A percentile compares a stretch with the other conserved stretches of the same genome.
Conservation (phyloP, 495 filamentous ascomycete species). For the Penicillium alfredii region DNA sequence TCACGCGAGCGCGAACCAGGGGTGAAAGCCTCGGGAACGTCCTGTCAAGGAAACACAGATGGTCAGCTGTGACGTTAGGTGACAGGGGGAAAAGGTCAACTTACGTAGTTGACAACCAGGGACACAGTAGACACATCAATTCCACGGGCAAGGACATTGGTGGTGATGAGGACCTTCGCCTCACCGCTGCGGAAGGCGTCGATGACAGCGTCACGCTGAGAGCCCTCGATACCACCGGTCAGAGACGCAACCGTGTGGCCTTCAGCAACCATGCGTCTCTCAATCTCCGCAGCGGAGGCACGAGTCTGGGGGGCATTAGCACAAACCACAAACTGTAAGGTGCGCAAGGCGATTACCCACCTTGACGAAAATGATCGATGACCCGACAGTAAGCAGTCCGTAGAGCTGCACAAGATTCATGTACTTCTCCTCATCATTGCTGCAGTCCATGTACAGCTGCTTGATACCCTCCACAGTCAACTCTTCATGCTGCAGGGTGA, state of each 20-base stretch:
- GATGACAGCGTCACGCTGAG: slow-evolving; percentile 76
- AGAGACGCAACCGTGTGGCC: slow-evolving; percentile 87
- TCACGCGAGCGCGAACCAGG: slow-evolving; percentile 23
- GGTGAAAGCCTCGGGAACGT: slow-evolving; percentile 46
- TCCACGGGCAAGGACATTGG: slow-evolving; percentile 93
- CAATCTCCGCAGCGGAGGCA: slow-evolving; percentile 72
- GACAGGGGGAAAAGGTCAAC: slow-evolving; percentile 4
- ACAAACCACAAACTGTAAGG: not conserved
- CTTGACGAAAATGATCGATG: slow-evolving; percentile 95
- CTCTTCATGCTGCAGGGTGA: slow-evolving; percentile 82
- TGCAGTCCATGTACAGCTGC: slow-evolving; percentile 92
- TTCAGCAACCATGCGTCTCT: slow-evolving; percentile 76
- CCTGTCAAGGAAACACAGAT: slow-evolving; percentile 29
- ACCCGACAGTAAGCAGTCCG: slow-evolving; percentile 88
- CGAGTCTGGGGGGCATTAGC: slow-evolving; percentile 55
- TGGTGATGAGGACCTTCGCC: slow-evolving; percentile 97
- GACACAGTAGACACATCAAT: slow-evolving; percentile 96
- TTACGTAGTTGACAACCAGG: slow-evolving; percentile 91
- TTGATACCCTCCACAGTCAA: slow-evolving; percentile 95
- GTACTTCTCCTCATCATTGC: slow-evolving; percentile 76
- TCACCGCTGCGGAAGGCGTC: slow-evolving; percentile 78
- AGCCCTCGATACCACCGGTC: slow-evolving; percentile 78
- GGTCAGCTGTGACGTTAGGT: slow-evolving; percentile 4
- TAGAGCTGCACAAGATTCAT: slow-evolving; percentile 83
- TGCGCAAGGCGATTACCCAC: slow-evolving; percentile 40